Conservation (phyloP, 2,329 filamentous ascomycete genomes). For the Cercospora sp. region DNA sequence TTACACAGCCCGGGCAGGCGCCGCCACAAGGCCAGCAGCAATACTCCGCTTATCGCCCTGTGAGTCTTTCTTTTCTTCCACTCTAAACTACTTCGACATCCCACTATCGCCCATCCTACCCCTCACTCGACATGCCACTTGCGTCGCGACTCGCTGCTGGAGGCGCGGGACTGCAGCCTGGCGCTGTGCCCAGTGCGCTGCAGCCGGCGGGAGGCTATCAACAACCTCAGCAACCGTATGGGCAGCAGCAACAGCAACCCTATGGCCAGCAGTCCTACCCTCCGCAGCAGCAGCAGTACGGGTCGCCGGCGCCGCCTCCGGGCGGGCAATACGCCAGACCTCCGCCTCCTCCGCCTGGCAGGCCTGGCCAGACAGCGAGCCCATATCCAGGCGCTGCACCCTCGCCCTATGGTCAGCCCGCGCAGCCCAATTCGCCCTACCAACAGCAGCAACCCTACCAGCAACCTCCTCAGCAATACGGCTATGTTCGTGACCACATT, state of each 20-base stretch:
- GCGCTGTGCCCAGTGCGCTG: conserved; percentile 46
- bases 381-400: conserved; percentile 33
- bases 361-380: conserved; percentile 25
- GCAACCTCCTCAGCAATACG: conserved; percentile 31
- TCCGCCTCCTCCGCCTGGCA: conserved; percentile 36
- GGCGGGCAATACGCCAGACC: conserved; percentile 44
- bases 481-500: conserved; percentile 35
- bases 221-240: conserved; percentile 25
- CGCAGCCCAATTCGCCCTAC: conserved; percentile 27
- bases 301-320: conserved; percentile 36
- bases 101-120: conserved; percentile 12
- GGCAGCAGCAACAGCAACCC: conserved; percentile 21
- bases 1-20: conserved; percentile 34
- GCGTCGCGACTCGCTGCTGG: conserved; percentile 34
- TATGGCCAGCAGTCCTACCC: conserved; percentile 12
- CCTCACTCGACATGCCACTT: conserved; percentile 31
- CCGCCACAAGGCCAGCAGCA: conserved; percentile 49
- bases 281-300: conserved; percentile 30
- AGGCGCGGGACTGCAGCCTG: conserved; percentile 22
- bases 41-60: conserved; percentile 44
- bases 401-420: conserved; percentile 26
- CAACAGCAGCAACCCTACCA: conserved; percentile 33
- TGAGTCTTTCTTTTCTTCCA: conserved; percentile 23
- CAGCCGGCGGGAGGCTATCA: conserved; percentile 38
- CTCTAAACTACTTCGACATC: conserved; percentile 14